phyloP scores from a whole-genome alignment of 78 protist genomes.

The Capsaspora owczarzaki region DNA sequence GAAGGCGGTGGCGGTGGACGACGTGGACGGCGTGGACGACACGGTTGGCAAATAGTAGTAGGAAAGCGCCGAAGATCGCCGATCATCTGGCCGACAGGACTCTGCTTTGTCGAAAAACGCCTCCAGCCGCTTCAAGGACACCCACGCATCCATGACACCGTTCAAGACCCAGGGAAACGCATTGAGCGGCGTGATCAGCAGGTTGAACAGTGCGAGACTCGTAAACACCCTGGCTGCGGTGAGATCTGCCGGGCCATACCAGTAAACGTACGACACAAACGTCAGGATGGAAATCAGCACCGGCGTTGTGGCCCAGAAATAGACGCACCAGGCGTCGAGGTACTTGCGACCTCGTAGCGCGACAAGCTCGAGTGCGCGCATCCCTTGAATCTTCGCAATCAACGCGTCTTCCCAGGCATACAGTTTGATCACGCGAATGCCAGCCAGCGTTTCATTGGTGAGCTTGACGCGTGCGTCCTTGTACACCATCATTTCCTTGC shows the following conservation, averaged over 20 bases:
- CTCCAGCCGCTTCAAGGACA: constrained; percentile 2
- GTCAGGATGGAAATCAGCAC: constrained; percentile 19
- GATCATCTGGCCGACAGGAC: no score
- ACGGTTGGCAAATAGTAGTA: no score
- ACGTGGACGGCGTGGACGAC: no score
- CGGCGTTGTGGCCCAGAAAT: constrained; percentile 41
- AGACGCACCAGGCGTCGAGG: constrained; percentile 40
- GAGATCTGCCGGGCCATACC: no score
- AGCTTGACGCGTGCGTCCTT: constrained; percentile 24
- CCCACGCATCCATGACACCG: constrained; percentile 24
- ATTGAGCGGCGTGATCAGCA: constrained; percentile 24
- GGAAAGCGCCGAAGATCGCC: no score
- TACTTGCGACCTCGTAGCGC: constrained; percentile 7
- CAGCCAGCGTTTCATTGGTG: not conserved
- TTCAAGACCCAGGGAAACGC: constrained; percentile 35
- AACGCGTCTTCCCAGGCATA: not conserved
- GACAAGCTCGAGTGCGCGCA: not conserved
- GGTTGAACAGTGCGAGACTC: constrained; percentile 21
- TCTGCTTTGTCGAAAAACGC: no score
- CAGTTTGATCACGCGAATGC: constrained; percentile 6
- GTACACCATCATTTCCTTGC: not conserved
- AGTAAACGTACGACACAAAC: constrained; percentile 3
- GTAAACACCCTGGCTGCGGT: constrained; percentile 19
- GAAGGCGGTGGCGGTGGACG: no score
- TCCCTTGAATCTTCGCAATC: no score